Percentiles rank a stretch among this genome's conserved stretches.
phyloP scores from a whole-genome alignment of 2,329 filamentous ascomycete species.

The Microdochium bolleyi region DNA sequence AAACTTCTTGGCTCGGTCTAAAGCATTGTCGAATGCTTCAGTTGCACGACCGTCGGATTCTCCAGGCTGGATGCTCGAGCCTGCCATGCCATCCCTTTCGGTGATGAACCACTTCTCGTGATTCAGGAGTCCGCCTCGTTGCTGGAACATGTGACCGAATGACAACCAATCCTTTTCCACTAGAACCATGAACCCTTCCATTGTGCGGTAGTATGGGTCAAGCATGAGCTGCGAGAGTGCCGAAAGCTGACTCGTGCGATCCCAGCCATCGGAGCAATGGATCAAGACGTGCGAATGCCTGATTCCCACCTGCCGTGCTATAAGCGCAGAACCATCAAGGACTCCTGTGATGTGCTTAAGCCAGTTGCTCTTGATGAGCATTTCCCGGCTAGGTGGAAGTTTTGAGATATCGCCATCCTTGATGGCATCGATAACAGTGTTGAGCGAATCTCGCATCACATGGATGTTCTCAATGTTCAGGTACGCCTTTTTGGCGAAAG shows the following conservation, averaged over 20 bases:
- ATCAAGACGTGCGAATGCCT: conserved; percentile 93
- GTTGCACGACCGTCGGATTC: conserved; percentile 50
- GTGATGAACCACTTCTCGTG: conserved; percentile 91
- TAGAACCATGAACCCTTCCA: conserved; percentile 89
- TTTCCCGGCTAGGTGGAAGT: conserved; percentile 72
- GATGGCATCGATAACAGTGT: conserved; percentile 79
- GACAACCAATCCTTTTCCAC: conserved; percentile 98
- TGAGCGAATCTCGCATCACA: conserved; percentile 88
- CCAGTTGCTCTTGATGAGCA: conserved; percentile 81
- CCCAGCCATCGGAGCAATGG: conserved; percentile 98
- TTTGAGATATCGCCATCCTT: conserved; percentile 88
- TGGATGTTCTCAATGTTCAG: conserved; percentile 98
- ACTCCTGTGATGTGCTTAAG: conserved; percentile 80
- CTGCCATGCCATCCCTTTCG: conserved; percentile 71
- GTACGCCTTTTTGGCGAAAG: conserved; percentile 83
- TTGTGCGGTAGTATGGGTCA: conserved; percentile 88
- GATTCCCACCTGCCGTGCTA: conserved; percentile 81
- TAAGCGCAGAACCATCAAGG: conserved; percentile 75
- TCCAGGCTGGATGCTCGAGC: conserved; percentile 52
- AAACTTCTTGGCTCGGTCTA: conserved; percentile 79
- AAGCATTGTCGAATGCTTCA: conserved; percentile 78
- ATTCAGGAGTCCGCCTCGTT: conserved; percentile 80
- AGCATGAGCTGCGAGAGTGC: conserved; percentile 87
- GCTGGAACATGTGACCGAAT: conserved; percentile 95
- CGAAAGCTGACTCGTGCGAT: conserved; percentile 90